Evolutionary conservation across 768 basidiomycete species (phyloP).

Genomic region (Termitomyces sp.): DNA sequence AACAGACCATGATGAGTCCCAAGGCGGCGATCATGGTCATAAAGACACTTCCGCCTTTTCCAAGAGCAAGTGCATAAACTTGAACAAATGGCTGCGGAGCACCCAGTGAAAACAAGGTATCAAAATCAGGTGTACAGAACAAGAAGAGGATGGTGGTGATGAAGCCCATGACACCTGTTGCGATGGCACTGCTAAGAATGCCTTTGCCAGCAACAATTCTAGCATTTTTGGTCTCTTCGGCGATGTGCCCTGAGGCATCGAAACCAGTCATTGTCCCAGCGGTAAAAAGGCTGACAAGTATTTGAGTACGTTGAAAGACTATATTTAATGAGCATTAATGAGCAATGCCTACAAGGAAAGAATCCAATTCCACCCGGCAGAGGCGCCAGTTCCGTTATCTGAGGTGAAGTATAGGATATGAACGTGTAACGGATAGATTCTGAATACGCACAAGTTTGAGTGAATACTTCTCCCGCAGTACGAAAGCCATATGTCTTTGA

Average conservation of each 20-base stretch:
- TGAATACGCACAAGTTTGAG: conserved; percentile 59
- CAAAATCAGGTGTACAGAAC: conserved; percentile 78
- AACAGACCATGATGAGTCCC: conserved; percentile 76
- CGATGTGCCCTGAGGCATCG: conserved; percentile 84
- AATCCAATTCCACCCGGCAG: conserved; percentile 89
- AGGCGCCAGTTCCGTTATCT: conserved; percentile 90
- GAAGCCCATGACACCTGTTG: conserved; percentile 79
- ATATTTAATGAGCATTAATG: too few relatives aligned
- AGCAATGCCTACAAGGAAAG: conserved; percentile 60
- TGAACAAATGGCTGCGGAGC: conserved; percentile 93
- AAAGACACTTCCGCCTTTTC: conserved; percentile 73
- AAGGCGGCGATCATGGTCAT: conserved; percentile 84
- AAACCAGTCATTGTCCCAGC: conserved; percentile 88
- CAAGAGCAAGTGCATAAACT: conserved; percentile 79
- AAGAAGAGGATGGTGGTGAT: conserved; percentile 74
- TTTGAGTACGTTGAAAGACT: not conserved
- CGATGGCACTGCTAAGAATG: conserved; percentile 71
- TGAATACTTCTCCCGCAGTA: conserved; percentile 78
- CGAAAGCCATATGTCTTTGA: conserved; percentile 88
- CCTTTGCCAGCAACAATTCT: conserved; percentile 80
- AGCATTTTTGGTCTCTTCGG: conserved; percentile 86
- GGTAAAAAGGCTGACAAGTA: conserved; percentile 66
- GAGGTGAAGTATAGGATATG: conserved; percentile 2
- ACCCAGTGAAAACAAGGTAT: conserved; percentile 65
- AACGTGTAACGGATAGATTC: not conserved